Evolutionary conservation across 106 monocot species (phyloP), one percentile per base, ranked within the genome.

Genomic region (Dendrobium nobile): DNA sequence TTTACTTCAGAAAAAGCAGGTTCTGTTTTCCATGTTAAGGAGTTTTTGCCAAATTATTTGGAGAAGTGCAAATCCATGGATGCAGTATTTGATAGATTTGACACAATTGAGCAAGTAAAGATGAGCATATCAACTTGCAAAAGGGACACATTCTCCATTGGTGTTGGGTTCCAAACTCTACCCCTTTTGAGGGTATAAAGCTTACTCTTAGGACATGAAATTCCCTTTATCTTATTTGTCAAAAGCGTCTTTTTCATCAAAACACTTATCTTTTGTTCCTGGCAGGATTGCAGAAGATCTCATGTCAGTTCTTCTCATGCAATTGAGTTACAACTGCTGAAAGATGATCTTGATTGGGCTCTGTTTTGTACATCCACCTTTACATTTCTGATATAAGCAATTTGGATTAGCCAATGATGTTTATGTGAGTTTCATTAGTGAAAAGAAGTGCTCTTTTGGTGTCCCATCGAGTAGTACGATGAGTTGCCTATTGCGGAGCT

Each of bases 391-490:
- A 89, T 79, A 98, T 98, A 87, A 82, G 59, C 76, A 89, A 67
- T 98, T 98, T 84, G 67, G 87, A 68, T 54, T 89, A 43, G 97
- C 89, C 42, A 98, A 98, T 86, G 92, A 98, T 80, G 84, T 92
- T 67, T 98, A 98, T 85, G 77, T 88, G 45, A 90, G 79, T 51
- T 92, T 92, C 77, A 95, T 98, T 84, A 87, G 92, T 42, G 91
- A 92, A 76, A 85, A 85, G 26, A 91, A 98, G 54, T 98, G 97
- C 83, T 73, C 80, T 77, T 80, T 84, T 79, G 97, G 97, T 64
- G 97, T 98, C 51, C 97, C 97, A 45, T 98, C 97, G 54, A 86
- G 97, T 18, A 94, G 97, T 81, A 97, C 94, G 41, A 85, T 97
- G 92, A 97, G 82, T 73, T 97, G 41, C 94, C 97, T 56, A 78